phyloP scores from a whole-genome alignment of 352 stramenopile genomes.

The Phytophthora macrochlamydospora region DNA sequence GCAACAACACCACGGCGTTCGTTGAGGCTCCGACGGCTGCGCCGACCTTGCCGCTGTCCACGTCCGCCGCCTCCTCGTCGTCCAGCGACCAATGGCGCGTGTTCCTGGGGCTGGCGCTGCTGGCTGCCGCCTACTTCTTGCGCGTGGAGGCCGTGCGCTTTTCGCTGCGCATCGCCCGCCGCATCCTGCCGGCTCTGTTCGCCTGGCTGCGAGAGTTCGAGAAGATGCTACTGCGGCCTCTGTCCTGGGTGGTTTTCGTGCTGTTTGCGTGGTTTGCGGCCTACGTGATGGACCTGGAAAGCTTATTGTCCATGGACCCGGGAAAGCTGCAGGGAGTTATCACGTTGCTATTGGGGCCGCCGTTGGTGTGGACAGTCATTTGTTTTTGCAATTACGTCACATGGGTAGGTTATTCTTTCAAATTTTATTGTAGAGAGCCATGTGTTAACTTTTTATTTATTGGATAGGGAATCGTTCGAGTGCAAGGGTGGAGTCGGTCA shows the following conservation, averaged over 20 bases:
- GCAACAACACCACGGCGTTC: slow-evolving; percentile 5
- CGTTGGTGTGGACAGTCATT: slow-evolving; percentile 85
- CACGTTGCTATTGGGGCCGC: slow-evolving; percentile 66
- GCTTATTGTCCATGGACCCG: slow-evolving; percentile 46
- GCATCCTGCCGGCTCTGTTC: slow-evolving; percentile 57
- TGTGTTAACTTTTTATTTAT: background rate
- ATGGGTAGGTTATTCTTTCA: slow-evolving; percentile 44
- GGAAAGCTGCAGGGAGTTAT: slow-evolving; percentile 58
- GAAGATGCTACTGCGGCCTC: slow-evolving; percentile 72
- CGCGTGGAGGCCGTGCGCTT: slow-evolving; percentile 82
- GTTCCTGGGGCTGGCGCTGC: slow-evolving; percentile 74
- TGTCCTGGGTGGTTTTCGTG: slow-evolving; percentile 86
- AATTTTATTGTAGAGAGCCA: background rate
- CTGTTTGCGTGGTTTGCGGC: slow-evolving; percentile 69
- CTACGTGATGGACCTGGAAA: slow-evolving; percentile 68
- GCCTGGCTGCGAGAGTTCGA: slow-evolving; percentile 88
- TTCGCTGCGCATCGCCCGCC: slow-evolving; percentile 66
- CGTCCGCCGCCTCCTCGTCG: slow-evolving; percentile 6
- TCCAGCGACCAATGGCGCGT: slow-evolving; percentile 78
- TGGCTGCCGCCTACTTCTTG: slow-evolving; percentile 70
- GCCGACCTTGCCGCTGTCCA: background rate
- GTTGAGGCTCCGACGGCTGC: background rate
- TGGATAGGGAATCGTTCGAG: slow-evolving; percentile 68
- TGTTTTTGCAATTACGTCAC: slow-evolving; percentile 84
- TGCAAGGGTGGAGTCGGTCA: slow-evolving; percentile 80